A percentile compares a stretch with the other conserved stretches of the same genome.
Conservation (phyloP, 768 basidiomycete genomes). For the Gymnopilus junonius region DNA sequence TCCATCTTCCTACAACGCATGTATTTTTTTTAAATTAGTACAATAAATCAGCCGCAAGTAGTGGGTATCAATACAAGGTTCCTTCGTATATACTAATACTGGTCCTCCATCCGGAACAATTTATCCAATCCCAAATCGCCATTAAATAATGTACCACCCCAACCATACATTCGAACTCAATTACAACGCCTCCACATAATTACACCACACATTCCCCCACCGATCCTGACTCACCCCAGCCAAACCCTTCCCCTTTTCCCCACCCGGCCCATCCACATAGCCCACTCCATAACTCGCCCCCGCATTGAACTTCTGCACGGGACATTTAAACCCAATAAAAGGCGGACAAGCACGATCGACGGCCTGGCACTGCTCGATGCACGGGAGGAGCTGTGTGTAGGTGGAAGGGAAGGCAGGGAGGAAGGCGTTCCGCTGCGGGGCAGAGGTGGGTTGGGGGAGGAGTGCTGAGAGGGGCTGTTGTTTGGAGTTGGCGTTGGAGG, state of each 20-base stretch:
- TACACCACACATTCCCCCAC: constrained; percentile 84
- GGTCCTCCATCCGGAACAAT: too few relatives aligned
- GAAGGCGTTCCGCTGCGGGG: constrained; percentile 48
- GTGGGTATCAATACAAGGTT: too few relatives aligned
- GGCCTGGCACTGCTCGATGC: constrained; percentile 76
- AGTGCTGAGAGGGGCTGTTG: constrained; percentile 56
- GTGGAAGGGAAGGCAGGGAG: constrained; percentile 47
- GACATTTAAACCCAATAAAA: constrained; percentile 74
- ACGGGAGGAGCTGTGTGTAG: constrained; percentile 73
- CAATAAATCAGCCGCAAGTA: too few relatives aligned
- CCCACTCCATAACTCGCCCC: constrained; percentile 76
- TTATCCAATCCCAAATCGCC: too few relatives aligned
- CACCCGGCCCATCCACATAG: constrained; percentile 62
- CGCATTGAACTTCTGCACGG: constrained; percentile 63
- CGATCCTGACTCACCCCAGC: constrained; percentile 63
- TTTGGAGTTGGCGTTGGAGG: constrained; percentile 16
- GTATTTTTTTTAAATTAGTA: too few relatives aligned
- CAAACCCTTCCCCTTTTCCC: constrained; percentile 49
- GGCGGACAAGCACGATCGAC: constrained; percentile 80
- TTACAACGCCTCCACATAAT: constrained; percentile 27
- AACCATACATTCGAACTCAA: too few relatives aligned
- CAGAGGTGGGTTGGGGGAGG: constrained; percentile 39
- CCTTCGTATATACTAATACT: too few relatives aligned
- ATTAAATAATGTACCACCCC: too few relatives aligned
- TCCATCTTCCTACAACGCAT: too few relatives aligned